A percentile compares a stretch with the other conserved stretches of the same genome.
These are phyloP conservation scores for Diaporthe vexans DNA, from an alignment of 2,329 filamentous ascomycete species.

Conservation along the genomic window DNA sequence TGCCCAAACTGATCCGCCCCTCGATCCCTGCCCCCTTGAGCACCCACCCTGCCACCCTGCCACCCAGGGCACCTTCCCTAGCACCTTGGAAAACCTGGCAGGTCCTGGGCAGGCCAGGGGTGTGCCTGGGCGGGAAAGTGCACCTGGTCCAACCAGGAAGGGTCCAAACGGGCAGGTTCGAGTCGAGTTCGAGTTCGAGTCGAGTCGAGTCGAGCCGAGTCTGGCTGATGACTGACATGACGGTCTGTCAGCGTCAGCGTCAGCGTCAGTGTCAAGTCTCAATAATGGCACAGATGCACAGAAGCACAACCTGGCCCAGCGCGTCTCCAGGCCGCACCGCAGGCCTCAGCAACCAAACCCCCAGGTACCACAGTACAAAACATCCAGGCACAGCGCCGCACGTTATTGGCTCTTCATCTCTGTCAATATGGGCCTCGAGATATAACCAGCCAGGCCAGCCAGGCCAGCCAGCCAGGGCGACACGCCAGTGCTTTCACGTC, in stretches of 20 bases:
- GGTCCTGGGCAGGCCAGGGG: conserved; percentile 10
- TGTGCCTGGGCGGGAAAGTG: background rate
- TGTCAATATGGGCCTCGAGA: conserved; percentile 2
- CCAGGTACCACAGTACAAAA: background rate
- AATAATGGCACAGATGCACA: conserved; percentile 2
- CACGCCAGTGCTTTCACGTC: conserved; percentile 20
- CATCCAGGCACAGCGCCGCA: background rate
- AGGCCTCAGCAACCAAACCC: conserved; percentile 6
- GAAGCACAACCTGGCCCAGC: background rate
- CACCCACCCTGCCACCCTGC: too few species aligned
- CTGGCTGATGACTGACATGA: background rate
- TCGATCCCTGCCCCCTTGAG: background rate
- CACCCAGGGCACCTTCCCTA: background rate
- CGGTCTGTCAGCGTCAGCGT: background rate
- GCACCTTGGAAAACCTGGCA: conserved; percentile 25
- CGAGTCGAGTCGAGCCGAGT: conserved; percentile 4
- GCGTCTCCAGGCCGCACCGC: background rate
- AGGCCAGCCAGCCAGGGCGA: background rate
- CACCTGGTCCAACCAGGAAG: conserved; percentile 4
- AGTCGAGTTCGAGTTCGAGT: background rate
- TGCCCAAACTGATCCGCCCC: conserved; percentile 26
- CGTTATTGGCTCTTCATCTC: background rate
- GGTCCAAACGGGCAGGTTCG: conserved; percentile 1
- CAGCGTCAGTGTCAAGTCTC: background rate
- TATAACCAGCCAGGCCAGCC: conserved; percentile 8